Percentiles rank a stretch among this genome's conserved stretches.
These are phyloP conservation scores for Halophytophthora polymorphica DNA, from an alignment of 352 stramenopile genomes.

Conservation along the genomic window DNA sequence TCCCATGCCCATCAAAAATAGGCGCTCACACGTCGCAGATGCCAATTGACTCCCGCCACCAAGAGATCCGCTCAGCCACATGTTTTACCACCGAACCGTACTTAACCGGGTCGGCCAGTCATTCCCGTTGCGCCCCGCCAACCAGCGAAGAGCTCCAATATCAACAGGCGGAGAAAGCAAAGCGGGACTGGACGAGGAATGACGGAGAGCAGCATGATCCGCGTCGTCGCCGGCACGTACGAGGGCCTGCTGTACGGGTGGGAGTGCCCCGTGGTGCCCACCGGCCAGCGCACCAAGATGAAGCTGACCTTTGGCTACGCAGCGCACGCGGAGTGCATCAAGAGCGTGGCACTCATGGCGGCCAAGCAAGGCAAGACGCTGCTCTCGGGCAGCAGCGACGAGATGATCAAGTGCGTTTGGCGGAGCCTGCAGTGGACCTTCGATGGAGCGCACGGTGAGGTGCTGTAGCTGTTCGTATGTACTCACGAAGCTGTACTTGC, in stretches of 20 bases:
- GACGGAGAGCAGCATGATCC: conserved; percentile 43
- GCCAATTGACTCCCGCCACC: conserved; percentile 22
- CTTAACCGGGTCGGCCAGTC: conserved; percentile 15
- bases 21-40: conserved; percentile 40
- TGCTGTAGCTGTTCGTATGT: neutral
- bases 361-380: conserved; percentile 81
- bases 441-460: conserved; percentile 1
- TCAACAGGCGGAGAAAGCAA: neutral
- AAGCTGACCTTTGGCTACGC: conserved; percentile 86
- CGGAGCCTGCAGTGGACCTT: neutral
- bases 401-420: conserved; percentile 81
- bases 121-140: conserved; percentile 16
- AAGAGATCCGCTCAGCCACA: conserved; percentile 9
- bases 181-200: conserved; percentile 2
- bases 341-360: conserved; percentile 78
- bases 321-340: conserved; percentile 84
- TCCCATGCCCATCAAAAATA: conserved; percentile 4
- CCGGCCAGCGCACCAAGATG: conserved; percentile 45
- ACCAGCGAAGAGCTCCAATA: conserved; percentile 13
- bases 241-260: conserved; percentile 86
- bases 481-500: conserved; percentile 2
- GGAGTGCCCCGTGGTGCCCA: conserved; percentile 43
- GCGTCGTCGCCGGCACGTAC: conserved; percentile 83
- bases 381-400: conserved; percentile 77
- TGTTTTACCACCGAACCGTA: conserved; percentile 22